Evolutionary conservation across 2,329 filamentous ascomycete species (phyloP).

Genomic region (Fusarium albidum): DNA sequence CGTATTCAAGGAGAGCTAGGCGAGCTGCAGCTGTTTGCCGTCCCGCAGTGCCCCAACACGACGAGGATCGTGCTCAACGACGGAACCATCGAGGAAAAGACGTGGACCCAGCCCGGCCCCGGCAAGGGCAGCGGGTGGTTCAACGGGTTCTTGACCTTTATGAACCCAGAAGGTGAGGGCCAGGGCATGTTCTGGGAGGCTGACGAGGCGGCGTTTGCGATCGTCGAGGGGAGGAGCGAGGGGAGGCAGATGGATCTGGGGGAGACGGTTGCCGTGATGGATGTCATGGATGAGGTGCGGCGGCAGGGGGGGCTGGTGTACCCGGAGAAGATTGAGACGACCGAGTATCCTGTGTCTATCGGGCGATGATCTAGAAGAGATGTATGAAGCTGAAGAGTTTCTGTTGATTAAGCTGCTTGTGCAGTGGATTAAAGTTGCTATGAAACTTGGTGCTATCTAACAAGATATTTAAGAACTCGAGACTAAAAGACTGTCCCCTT

Average conservation of each 20-base stretch:
- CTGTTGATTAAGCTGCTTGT: too few species aligned
- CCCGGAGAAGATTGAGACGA: constrained; percentile 47
- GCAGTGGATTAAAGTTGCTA: too few species aligned
- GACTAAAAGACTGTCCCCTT: constrained; percentile 30
- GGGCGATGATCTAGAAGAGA: constrained; percentile 14
- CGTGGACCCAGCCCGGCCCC: constrained; percentile 60
- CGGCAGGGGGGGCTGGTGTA: constrained; percentile 60
- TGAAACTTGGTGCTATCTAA: too few species aligned
- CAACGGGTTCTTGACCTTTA: constrained; percentile 21
- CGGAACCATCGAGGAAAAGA: constrained; percentile 53
- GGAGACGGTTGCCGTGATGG: constrained; percentile 86
- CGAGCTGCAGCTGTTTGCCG: constrained; percentile 79
- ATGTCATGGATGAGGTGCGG: constrained; percentile 65
- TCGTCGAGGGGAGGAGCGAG: constrained; percentile 79
- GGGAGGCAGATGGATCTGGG: constrained; percentile 72
- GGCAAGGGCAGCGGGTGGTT: constrained; percentile 25
- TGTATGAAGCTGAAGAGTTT: too few species aligned
- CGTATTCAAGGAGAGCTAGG: constrained; percentile 81
- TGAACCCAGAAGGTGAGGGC: constrained; percentile 60
- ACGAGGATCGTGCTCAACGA: constrained; percentile 68
- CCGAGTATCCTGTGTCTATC: constrained; percentile 3
- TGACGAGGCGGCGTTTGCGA: constrained; percentile 75
- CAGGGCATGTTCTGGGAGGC: constrained; percentile 91
- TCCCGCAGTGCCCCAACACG: constrained; percentile 71
- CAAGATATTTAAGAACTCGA: too few species aligned